These are phyloP conservation scores for Daedaleopsis sinensis DNA, from an alignment of 768 basidiomycete species.

Conservation along the genomic window DNA sequence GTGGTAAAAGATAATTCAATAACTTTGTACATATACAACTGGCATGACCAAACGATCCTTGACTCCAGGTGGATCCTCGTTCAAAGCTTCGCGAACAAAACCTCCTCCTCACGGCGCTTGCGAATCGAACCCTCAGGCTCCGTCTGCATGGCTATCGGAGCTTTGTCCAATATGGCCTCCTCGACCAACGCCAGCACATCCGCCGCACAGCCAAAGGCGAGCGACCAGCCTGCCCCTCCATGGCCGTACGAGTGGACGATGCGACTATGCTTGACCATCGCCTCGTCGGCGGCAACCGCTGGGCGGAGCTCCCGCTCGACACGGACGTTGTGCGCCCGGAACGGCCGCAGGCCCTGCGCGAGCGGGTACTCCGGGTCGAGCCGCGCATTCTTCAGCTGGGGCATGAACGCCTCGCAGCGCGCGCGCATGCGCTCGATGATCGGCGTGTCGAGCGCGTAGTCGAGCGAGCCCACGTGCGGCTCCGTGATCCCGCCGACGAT, in stretches of 20 bases:
- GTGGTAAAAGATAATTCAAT: too few relatives aligned
- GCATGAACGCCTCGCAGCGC: slow-evolving; percentile 23
- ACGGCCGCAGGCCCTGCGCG: slow-evolving; percentile 24
- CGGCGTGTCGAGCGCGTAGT: slow-evolving; percentile 24
- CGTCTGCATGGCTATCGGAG: slow-evolving; percentile 6
- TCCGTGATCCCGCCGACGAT: slow-evolving; percentile 34
- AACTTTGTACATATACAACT: too few relatives aligned
- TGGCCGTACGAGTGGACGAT: slow-evolving; percentile 29
- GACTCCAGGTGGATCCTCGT: neutral
- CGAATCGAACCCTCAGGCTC: neutral
- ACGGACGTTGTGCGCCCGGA: slow-evolving; percentile 21
- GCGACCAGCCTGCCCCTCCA: slow-evolving; percentile 25
- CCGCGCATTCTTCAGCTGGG: slow-evolving; percentile 21
- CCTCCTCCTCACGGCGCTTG: neutral
- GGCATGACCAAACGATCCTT: too few relatives aligned
- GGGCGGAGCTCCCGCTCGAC: slow-evolving; percentile 22
- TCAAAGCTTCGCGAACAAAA: neutral
- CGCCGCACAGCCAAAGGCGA: slow-evolving; percentile 28
- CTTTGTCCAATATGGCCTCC: slow-evolving; percentile 17
- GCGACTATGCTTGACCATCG: slow-evolving; percentile 15
- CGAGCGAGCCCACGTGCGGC: slow-evolving; percentile 19
- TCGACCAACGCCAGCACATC: slow-evolving; percentile 24
- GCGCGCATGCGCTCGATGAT: slow-evolving; percentile 23
- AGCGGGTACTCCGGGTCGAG: slow-evolving; percentile 18
- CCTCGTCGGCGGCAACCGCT: neutral